A percentile compares a stretch with the other conserved stretches of the same genome.
These are phyloP conservation scores for Talinum fruticosum DNA, from an alignment of 148 eudicot species.

Conservation along the genomic window DNA sequence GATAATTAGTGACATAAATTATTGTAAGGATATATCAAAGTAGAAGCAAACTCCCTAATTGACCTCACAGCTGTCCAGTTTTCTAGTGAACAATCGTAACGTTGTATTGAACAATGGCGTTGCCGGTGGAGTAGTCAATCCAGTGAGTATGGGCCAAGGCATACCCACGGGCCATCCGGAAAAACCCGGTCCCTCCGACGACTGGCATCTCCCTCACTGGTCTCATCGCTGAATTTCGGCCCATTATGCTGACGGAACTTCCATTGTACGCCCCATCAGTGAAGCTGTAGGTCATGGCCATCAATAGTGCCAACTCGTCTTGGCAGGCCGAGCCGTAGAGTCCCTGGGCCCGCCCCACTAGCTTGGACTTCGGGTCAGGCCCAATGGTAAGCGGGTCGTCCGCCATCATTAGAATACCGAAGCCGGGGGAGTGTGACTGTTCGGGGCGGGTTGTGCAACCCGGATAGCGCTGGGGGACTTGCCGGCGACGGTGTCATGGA, in stretches of 20 bases:
- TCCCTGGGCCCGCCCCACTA: constrained; percentile 60
- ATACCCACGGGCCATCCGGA: constrained; percentile 55
- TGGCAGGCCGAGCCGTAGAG: constrained; percentile 43
- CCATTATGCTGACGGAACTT: constrained; percentile 51
- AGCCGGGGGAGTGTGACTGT: constrained; percentile 17
- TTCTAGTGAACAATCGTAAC: constrained; percentile 36
- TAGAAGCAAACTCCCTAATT: background rate
- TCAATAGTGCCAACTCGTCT: constrained; percentile 34
- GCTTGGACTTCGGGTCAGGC: constrained; percentile 45
- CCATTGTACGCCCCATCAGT: constrained; percentile 48
- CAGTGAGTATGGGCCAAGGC: constrained; percentile 33
- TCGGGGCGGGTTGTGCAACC: constrained; percentile 37
- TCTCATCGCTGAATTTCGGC: constrained; percentile 39
- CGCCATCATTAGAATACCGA: constrained; percentile 39
- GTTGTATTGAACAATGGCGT: constrained; percentile 51
- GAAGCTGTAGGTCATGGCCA: constrained; percentile 50
- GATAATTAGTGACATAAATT: background rate
- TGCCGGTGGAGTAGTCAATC: constrained; percentile 28
- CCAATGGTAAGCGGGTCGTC: constrained; percentile 55
- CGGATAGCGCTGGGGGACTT: constrained; percentile 30
- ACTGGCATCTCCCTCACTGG: constrained; percentile 54
- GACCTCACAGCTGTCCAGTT: background rate
- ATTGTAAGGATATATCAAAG: background rate
- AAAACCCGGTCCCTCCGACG: constrained; percentile 63
- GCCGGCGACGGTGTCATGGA: constrained; percentile 49